Conservation (phyloP, 2,329 filamentous ascomycete genomes). For the Colletotrichum gloeosporioides region DNA sequence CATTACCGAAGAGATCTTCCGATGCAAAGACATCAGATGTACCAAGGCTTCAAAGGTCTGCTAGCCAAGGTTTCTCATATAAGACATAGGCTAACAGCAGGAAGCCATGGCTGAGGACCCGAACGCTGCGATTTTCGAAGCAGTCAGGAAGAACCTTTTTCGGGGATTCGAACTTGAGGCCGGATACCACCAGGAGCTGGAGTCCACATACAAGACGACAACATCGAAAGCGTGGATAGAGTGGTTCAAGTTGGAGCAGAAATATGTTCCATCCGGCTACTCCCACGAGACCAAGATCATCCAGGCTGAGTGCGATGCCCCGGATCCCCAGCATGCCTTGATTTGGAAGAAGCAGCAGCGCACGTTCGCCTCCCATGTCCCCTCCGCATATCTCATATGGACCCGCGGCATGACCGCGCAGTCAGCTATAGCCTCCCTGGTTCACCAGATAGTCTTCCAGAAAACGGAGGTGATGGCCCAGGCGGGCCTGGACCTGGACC, state of each 20-base stretch:
- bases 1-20: conserved; percentile 18
- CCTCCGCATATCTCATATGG: conserved; percentile 29
- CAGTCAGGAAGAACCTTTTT: conserved; percentile 28
- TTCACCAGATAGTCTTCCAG: conserved; percentile 31
- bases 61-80: neutral
- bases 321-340: conserved; percentile 30
- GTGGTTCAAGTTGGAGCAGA: conserved; percentile 30
- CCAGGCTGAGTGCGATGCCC: conserved; percentile 32
- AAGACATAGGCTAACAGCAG: neutral
- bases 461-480: conserved; percentile 25
- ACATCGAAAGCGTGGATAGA: conserved; percentile 28
- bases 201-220: conserved; percentile 29
- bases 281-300: conserved; percentile 23
- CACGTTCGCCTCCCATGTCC: conserved; percentile 22
- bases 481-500: conserved; percentile 22
- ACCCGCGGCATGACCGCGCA: conserved; percentile 32
- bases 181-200: conserved; percentile 29
- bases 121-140: conserved; percentile 11
- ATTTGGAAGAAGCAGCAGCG: conserved; percentile 30
- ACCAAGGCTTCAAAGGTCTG: conserved; percentile 4
- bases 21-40: conserved; percentile 16
- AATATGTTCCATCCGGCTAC: conserved; percentile 27
- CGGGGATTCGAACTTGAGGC: conserved; percentile 27
- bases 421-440: conserved; percentile 27
- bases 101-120: conserved; percentile 9